phyloP scores from a whole-genome alignment of 257 asterid species.

The Avicennia marina region DNA sequence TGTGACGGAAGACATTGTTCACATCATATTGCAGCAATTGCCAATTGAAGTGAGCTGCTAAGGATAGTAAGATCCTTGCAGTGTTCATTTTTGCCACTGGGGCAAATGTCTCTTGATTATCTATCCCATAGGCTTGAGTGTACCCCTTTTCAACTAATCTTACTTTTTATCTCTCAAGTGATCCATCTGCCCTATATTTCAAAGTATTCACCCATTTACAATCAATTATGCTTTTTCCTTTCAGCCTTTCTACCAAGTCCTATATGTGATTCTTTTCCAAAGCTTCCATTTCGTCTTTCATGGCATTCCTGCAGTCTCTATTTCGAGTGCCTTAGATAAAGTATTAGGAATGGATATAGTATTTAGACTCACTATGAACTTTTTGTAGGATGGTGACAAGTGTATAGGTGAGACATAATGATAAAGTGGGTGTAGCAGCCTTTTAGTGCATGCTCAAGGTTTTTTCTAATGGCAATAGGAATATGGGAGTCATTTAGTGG shows the following conservation, averaged over 20 bases:
- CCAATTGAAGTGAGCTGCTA: not conserved
- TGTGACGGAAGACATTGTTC: not conserved
- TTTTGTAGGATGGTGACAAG: not conserved
- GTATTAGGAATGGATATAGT: not conserved
- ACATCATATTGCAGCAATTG: not conserved
- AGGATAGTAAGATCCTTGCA: not conserved
- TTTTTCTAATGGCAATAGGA: not conserved
- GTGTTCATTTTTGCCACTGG: not conserved
- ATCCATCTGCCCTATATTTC: not conserved
- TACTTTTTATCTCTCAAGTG: not conserved
- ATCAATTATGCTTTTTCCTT: not conserved
- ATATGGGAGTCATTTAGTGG: not conserved
- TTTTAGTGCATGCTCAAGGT: not conserved
- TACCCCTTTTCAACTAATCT: not conserved
- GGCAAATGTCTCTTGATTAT: not conserved
- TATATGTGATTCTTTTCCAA: not conserved
- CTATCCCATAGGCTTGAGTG: not conserved
- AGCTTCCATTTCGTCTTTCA: not conserved
- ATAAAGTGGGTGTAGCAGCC: not conserved
- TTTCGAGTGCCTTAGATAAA: not conserved
- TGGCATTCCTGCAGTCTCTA: not conserved
- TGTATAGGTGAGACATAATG: not conserved
- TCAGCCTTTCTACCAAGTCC: not conserved
- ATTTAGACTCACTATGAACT: not conserved
- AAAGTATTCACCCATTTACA: not conserved